phyloP scores from a whole-genome alignment of 306 rosid genomes.

The Casuarina cunninghamiana region DNA sequence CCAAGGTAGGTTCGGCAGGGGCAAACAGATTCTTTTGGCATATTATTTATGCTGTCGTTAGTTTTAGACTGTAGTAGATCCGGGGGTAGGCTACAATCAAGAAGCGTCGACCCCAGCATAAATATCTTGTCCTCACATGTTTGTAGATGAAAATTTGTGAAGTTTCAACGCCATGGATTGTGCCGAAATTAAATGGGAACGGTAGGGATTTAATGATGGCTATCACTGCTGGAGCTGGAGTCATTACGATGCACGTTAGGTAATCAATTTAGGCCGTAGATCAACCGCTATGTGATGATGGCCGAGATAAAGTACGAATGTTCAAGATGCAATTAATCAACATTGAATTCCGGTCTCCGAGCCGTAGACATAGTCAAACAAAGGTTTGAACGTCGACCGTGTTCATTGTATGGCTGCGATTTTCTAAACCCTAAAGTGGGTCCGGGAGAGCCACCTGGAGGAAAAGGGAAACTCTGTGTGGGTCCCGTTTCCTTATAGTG shows the following conservation, averaged over 20 bases:
- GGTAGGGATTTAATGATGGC: neutral
- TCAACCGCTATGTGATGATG: neutral
- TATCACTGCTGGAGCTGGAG: neutral
- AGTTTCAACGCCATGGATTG: too few relatives aligned
- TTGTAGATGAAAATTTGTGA: too few relatives aligned
- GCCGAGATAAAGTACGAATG: neutral
- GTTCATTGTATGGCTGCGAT: slow-evolving; percentile 32
- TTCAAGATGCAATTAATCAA: neutral
- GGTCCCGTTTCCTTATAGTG: slow-evolving; percentile 17
- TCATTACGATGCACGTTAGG: neutral
- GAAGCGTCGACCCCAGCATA: too few relatives aligned
- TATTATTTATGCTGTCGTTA: too few relatives aligned
- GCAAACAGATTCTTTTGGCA: too few relatives aligned
- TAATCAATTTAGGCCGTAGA: too few relatives aligned
- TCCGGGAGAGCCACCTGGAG: neutral
- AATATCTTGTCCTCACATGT: too few relatives aligned
- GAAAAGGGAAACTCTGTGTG: neutral
- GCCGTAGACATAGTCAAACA: slow-evolving; percentile 11
- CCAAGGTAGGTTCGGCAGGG: too few relatives aligned
- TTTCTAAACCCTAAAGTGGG: slow-evolving; percentile 16
- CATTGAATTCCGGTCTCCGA: neutral
- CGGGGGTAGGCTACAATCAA: too few relatives aligned
- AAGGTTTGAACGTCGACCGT: neutral
- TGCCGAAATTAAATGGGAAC: neutral
- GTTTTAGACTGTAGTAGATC: too few relatives aligned